Base-by-base conservation (phyloP, 768 basidiomycete species). In the Pholiota molesta region DNA sequence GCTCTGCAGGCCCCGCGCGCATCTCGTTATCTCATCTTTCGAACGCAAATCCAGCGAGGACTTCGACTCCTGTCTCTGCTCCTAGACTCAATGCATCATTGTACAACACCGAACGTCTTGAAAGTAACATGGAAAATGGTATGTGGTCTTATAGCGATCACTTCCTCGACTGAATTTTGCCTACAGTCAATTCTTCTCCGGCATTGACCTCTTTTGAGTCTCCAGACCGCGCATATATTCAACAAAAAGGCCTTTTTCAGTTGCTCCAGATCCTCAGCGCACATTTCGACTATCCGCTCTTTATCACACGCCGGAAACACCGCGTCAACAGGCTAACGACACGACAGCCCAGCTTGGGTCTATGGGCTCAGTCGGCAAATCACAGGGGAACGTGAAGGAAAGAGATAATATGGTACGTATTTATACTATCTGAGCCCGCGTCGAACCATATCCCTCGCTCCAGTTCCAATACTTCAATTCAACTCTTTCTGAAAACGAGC, bases 221-320 rank as follows among this genome's bases (percentile, higher is more conserved):
- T 53, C 65, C 65, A 7, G 66, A 69, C 28, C 62, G 61, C 63
- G 70, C 68, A 71, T 71, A 69, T 71, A 69, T 63, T 56, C 70
- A 64, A 31, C 52, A 59, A 39, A 66, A 63, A 56, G 57, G 1
- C 62, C 42, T 21, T 57, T 55, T 19, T 40, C 60, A 39, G 54
- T 49, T 16, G 59, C 61, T 23, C 60, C 52, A 19, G 47, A 5
- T n/a, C 23, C 57, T 8, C 44, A 53, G 11, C 52, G 37, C 5
- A 21, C 62, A 53, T 61, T 64, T 14, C 52, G 37, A 21, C 37
- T 52, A 5, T 51, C 45, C 3, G 19, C 31, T 29, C 52, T 59
- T 29, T 35, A 55, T 29, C 19, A 19, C 29, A 16, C 60, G 26
- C 33, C 55, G 11, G 47, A 31, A 17, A 47, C 35, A 58, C 19